These are phyloP conservation scores for Cystobasidium slooffiae DNA, from an alignment of 1,284 basidiomycete genomes.

Conservation along the genomic window DNA sequence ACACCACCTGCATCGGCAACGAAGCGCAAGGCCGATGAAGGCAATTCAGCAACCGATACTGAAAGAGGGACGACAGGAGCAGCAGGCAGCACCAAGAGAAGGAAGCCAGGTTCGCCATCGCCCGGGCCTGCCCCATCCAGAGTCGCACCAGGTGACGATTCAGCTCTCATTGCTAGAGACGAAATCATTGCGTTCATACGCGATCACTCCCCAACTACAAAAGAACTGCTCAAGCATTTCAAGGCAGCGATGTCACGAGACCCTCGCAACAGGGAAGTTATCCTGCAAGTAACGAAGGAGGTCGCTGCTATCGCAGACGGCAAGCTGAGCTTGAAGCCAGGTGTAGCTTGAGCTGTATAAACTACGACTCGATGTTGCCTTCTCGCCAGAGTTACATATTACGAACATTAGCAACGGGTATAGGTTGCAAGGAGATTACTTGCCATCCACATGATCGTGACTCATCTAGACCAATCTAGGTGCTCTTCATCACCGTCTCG, in stretches of 20 bases:
- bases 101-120: conserved; percentile 41
- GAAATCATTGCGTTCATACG: conserved; percentile 39
- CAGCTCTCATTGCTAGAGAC: conserved; percentile 35
- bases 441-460: not conserved
- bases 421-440: too few species aligned
- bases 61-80: conserved; percentile 3
- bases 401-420: too few species aligned
- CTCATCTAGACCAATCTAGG: not conserved
- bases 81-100: conserved; percentile 16
- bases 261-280: conserved; percentile 37
- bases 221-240: conserved; percentile 43
- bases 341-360: not conserved
- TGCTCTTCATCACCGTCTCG: not conserved
- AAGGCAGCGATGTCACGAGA: conserved; percentile 36
- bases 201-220: conserved; percentile 27
- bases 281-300: conserved; percentile 36
- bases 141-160: conserved; percentile 35
- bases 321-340: conserved; percentile 31
- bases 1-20: conserved; percentile 36
- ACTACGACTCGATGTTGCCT: too few species aligned
- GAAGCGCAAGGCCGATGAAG: conserved; percentile 44
- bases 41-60: conserved; percentile 20
- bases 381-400: too few species aligned
- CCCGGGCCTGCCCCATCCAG: conserved; percentile 12
- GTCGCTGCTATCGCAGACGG: conserved; percentile 37